phyloP scores from a whole-genome alignment of 169 alveolate genomes.

The Babesia divergens region DNA sequence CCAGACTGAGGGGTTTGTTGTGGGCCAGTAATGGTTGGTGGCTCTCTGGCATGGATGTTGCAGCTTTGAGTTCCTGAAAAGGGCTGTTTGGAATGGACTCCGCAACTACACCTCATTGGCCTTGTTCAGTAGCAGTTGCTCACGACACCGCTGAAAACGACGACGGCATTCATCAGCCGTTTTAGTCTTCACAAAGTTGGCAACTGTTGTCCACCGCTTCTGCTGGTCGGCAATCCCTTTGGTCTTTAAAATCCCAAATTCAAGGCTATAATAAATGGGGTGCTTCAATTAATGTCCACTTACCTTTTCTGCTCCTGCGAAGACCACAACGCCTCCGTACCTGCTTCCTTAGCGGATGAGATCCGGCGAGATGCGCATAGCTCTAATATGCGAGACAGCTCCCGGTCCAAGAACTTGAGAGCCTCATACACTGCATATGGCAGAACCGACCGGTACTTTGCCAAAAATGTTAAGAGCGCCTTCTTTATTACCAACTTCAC shows the following conservation, averaged over 20 bases:
- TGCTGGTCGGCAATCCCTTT: conserved; percentile 29
- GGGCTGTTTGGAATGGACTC: too few relatives aligned
- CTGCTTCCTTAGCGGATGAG: conserved; percentile 13
- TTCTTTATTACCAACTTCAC: conserved; percentile 49
- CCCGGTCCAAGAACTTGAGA: conserved; percentile 51
- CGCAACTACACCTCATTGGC: conserved; percentile 8
- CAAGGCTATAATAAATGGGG: conserved; percentile 14
- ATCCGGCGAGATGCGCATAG: not conserved
- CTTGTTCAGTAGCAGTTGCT: conserved; percentile 34
- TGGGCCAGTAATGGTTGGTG: conserved; percentile 22
- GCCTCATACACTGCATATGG: conserved; percentile 49
- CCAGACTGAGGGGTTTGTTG: conserved; percentile 20
- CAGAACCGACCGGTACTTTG: conserved; percentile 9
- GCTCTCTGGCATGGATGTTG: conserved; percentile 12
- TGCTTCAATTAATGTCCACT: not conserved
- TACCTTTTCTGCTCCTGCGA: conserved; percentile 59
- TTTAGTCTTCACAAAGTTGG: conserved; percentile 60
- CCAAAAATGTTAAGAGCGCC: conserved; percentile 28
- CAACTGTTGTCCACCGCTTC: conserved; percentile 45
- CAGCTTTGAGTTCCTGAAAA: conserved; percentile 6
- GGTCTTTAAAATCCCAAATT: conserved; percentile 40
- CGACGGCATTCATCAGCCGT: conserved; percentile 62
- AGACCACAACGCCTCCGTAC: conserved; percentile 40
- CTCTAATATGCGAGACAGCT: conserved; percentile 23
- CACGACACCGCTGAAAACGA: conserved; percentile 53